Evolutionary conservation across 495 filamentous ascomycete species (phyloP), one percentile per base, ranked within the genome.

Genomic region (Cercophora samala): DNA sequence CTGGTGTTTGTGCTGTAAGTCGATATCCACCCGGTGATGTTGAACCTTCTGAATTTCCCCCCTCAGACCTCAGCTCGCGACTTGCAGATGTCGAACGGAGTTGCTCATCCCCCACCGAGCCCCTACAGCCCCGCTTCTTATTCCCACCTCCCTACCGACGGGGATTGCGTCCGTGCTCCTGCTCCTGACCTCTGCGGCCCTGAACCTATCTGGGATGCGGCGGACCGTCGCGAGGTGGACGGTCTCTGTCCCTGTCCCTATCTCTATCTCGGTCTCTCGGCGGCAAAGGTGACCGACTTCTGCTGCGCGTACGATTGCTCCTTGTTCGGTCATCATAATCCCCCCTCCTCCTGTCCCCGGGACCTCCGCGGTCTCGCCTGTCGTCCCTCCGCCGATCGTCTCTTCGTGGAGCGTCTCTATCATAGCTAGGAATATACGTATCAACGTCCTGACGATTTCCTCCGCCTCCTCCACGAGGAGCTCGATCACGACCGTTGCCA

Each of bases 351-450:
- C 68, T 69, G 29, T 74, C 69, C n/a, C 78, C 74, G 66, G 71
- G 68, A n/a, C 76, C 72, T 52, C 79, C 75, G 18, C 77, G 37
- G 37, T 46, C 37, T 46, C 37, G 8, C 24, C 79, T 74, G 29
- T 78, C 80, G 23, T 83, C 81, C 68, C 80, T 66, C 55, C 80
- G 78, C 60, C 83, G 74, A 64, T 85, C 84, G 24, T 84, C 80
- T 60, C 80, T 24, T 73, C 76, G 62, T 71, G 73, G 77, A 13
- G 76, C 75, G 66, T 77, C 77, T 21, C 74, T 74, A 68, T 75
- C 72, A 52, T 89, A 88, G 55, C 80, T 83, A 6, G 86, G 86
- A 24, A 89, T 87, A 68, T 89, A 89, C 3, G 86, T 87, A 68
- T 89, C 86, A 18, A 86, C 75, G 67, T 78, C 79, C n/a, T 74